These are phyloP conservation scores for Silene vulgaris DNA, from an alignment of 179 eudicot species.

Conservation along the genomic window DNA sequence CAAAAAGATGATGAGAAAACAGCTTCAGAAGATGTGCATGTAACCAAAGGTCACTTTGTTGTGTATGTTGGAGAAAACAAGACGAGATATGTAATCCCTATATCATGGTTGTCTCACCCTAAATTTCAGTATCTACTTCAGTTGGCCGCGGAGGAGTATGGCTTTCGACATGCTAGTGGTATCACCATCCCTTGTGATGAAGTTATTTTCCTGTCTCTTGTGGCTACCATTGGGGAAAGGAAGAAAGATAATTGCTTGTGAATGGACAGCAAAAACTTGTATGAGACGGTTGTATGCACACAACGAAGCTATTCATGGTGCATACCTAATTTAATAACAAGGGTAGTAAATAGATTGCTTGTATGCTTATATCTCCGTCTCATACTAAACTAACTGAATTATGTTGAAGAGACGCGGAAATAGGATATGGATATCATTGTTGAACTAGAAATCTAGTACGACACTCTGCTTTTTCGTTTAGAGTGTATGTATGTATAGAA, in stretches of 20 bases:
- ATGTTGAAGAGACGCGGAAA: background rate
- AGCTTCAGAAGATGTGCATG: conserved; percentile 33
- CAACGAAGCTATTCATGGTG: background rate
- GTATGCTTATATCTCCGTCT: background rate
- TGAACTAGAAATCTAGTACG: background rate
- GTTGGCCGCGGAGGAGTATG: conserved; percentile 61
- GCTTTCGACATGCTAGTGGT: conserved; percentile 55
- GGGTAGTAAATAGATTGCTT: background rate
- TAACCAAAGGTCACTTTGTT: conserved; percentile 69
- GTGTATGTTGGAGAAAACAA: conserved; percentile 62
- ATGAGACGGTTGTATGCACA: background rate
- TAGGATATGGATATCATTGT: background rate
- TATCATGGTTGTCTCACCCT: conserved; percentile 42
- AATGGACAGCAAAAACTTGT: background rate
- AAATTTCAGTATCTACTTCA: conserved; percentile 46
- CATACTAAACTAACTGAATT: background rate
- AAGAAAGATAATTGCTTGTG: conserved; percentile 15
- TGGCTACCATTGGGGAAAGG: conserved; percentile 14
- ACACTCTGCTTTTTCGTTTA: background rate
- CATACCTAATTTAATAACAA: background rate
- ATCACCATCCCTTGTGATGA: conserved; percentile 65
- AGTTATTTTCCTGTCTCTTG: conserved; percentile 32
- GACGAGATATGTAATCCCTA: conserved; percentile 54
- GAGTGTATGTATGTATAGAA: background rate
- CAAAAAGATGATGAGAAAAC: conserved; percentile 33